These are phyloP conservation scores for Leccinum boreale DNA, from an alignment of 768 basidiomycete species.

Conservation along the genomic window DNA sequence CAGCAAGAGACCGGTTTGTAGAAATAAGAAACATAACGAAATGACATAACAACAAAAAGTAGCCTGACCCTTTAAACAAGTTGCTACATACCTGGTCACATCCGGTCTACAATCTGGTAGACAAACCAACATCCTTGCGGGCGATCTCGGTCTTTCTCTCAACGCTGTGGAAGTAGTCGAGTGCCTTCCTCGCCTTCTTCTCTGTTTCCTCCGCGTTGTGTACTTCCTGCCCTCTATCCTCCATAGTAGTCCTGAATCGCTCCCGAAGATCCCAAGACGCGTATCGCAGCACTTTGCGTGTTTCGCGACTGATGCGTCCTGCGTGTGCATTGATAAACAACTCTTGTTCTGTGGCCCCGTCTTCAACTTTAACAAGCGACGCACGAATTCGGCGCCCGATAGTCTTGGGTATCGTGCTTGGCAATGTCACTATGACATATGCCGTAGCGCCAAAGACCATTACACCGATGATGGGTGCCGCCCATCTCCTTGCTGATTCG, in stretches of 20 bases:
- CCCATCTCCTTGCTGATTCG: slow-evolving; percentile 81
- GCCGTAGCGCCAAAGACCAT: slow-evolving; percentile 67
- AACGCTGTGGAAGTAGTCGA: slow-evolving; percentile 63
- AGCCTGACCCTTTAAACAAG: background rate
- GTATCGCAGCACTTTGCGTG: slow-evolving; percentile 87
- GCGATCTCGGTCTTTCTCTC: slow-evolving; percentile 43
- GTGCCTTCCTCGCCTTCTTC: slow-evolving; percentile 64
- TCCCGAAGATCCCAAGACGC: slow-evolving; percentile 89
- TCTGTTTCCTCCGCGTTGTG: slow-evolving; percentile 72
- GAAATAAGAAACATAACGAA: slow-evolving; percentile 11
- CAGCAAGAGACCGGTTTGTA: slow-evolving; percentile 6
- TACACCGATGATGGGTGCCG: slow-evolving; percentile 79
- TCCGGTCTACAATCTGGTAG: slow-evolving; percentile 6
- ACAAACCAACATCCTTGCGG: slow-evolving; percentile 27
- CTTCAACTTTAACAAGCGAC: slow-evolving; percentile 49
- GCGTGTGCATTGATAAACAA: slow-evolving; percentile 67
- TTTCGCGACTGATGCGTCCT: slow-evolving; percentile 73
- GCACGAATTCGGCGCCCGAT: slow-evolving; percentile 81
- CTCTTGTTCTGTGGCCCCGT: slow-evolving; percentile 47
- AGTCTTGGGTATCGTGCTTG: slow-evolving; percentile 82
- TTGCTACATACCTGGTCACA: background rate
- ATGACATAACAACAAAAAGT: slow-evolving; percentile 6
- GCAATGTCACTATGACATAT: slow-evolving; percentile 86
- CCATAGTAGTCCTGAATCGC: slow-evolving; percentile 76
- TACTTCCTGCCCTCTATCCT: slow-evolving; percentile 76